These are phyloP conservation scores for Coemansia javaensis DNA, from an alignment of 192 early-diverging fungal species.

Conservation along the genomic window DNA sequence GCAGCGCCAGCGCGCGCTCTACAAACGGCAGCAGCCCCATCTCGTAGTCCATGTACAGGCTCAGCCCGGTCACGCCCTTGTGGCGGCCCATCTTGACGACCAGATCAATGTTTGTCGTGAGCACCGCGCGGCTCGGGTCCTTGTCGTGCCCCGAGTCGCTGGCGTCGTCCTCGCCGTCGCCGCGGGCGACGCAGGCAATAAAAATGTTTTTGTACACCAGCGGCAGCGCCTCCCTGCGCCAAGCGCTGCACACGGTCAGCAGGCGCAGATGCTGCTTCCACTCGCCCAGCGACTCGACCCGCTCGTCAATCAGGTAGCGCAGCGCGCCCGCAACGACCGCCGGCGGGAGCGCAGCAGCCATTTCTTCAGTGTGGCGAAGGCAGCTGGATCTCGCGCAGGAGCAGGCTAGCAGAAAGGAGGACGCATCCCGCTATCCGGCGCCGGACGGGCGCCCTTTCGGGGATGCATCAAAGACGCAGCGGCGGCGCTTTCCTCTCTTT, in stretches of 20 bases:
- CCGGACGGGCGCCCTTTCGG: too few species aligned
- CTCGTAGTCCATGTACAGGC: constrained; percentile 1
- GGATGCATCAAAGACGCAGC: too few species aligned
- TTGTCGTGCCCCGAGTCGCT: neutral
- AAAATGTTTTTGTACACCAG: constrained; percentile 10
- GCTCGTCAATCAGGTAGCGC: neutral
- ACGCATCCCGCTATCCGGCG: too few species aligned
- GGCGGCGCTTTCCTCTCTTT: too few species aligned
- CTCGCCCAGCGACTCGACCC: neutral
- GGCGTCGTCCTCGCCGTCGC: neutral
- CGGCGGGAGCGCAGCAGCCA: neutral
- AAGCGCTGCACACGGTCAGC: constrained; percentile 7
- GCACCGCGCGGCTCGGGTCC: neutral
- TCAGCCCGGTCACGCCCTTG: neutral
- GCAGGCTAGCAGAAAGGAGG: too few species aligned
- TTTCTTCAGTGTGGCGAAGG: too few species aligned
- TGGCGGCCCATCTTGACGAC: neutral
- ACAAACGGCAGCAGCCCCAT: constrained; percentile 1
- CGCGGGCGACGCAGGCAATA: neutral
- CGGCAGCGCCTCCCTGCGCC: constrained; percentile 6
- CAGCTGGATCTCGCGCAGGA: neutral
- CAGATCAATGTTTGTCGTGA: constrained; percentile 6
- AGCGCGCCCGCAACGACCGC: neutral
- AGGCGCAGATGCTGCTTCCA: constrained; percentile 14
- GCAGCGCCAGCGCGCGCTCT: neutral